These are phyloP conservation scores for Brettanomyces naardenensis DNA, from an alignment of 805 yeast genomes.

Conservation along the genomic window DNA sequence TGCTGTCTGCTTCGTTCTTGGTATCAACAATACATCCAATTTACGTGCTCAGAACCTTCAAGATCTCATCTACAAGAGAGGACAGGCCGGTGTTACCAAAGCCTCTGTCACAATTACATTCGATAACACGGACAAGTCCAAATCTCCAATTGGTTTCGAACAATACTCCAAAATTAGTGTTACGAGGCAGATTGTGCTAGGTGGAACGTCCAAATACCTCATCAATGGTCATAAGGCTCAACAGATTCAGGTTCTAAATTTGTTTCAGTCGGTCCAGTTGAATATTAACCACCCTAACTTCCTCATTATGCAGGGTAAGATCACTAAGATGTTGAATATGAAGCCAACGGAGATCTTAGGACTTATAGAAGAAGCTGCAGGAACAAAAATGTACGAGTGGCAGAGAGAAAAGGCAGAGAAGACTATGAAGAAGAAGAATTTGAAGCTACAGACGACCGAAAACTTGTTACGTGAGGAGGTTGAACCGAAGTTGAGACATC, in stretches of 20 bases:
- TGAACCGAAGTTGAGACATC: constrained; percentile 80
- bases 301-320: constrained; percentile 97
- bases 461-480: constrained; percentile 75
- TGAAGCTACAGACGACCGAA: constrained; percentile 72
- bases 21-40: constrained; percentile 89
- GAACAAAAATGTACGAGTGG: constrained; percentile 92
- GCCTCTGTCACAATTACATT: constrained; percentile 96
- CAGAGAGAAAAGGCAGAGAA: constrained; percentile 86
- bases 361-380: constrained; percentile 96
- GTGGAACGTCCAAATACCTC: constrained; percentile 75
- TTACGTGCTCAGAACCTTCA: constrained; percentile 91
- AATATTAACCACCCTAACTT: constrained; percentile 96
- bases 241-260: constrained; percentile 81
- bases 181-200: constrained; percentile 83
- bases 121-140: constrained; percentile 69
- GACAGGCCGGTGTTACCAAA: constrained; percentile 96
- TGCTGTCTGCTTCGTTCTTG: constrained; percentile 97
- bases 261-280: constrained; percentile 91
- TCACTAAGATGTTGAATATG: constrained; percentile 95
- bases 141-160: constrained; percentile 85
- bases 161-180: constrained; percentile 73
- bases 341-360: constrained; percentile 85
- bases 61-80: constrained; percentile 92
- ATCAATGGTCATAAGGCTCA: constrained; percentile 96
- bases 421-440: constrained; percentile 86